Percentiles rank a stretch among this genome's conserved stretches.
Conservation (phyloP, 1,139 yeast genomes). For the Lipomyces yarrowii region DNA sequence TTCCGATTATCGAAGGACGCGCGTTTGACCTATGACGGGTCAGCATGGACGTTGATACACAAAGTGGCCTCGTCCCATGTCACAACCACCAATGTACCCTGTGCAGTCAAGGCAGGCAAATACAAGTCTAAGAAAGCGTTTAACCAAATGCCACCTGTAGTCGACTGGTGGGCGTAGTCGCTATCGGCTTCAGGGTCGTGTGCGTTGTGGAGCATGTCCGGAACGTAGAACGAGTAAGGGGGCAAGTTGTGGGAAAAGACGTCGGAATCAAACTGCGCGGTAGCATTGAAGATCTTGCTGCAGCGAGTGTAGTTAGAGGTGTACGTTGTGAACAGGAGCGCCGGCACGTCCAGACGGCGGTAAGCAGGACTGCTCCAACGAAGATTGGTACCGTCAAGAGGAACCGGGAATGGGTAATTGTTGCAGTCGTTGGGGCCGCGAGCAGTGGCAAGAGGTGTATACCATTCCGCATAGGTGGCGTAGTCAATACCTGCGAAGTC, state of each 20-base stretch:
- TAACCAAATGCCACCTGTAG: background rate
- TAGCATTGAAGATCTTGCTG: background rate
- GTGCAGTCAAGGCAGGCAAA: background rate
- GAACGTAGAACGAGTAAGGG: background rate
- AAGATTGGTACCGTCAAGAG: background rate
- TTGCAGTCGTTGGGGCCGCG: background rate
- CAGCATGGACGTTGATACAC: no score
- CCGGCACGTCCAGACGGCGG: background rate
- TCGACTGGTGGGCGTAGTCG: background rate
- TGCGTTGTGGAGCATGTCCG: background rate
- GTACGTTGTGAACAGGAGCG: background rate
- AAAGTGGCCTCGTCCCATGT: background rate
- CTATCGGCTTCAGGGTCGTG: background rate
- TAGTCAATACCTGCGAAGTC: background rate
- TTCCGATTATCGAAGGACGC: background rate
- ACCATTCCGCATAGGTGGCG: background rate
- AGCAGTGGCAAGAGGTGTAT: background rate
- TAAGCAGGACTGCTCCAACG: background rate
- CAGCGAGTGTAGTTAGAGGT: background rate
- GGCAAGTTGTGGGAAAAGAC: background rate
- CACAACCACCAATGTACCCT: background rate
- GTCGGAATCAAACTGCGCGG: background rate
- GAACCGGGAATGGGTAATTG: background rate
- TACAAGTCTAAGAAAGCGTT: background rate
- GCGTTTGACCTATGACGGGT: background rate